Percentiles rank a stretch among this genome's conserved stretches.
Conservation (phyloP, 257 asterid genomes). For the Scutellaria minor region DNA sequence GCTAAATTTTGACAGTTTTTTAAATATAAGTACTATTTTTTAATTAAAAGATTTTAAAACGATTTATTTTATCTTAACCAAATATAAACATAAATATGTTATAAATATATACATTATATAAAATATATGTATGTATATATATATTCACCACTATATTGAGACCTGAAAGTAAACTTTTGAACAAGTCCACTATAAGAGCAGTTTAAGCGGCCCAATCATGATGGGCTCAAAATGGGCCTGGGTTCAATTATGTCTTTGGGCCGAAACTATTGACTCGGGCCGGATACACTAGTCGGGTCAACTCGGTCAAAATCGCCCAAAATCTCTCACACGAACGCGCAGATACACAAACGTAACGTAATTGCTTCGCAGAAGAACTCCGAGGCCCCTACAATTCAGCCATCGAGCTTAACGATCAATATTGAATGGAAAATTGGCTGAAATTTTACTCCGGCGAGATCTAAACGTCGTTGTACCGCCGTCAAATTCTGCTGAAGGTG, state of each 20-base stretch:
- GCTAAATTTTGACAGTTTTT: too few relatives aligned
- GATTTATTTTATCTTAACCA: not conserved
- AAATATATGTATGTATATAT: too few relatives aligned
- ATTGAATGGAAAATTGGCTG: conserved; percentile 22
- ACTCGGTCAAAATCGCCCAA: conserved; percentile 35
- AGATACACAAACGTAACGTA: not conserved
- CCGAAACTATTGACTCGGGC: not conserved
- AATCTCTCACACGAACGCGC: conserved; percentile 21
- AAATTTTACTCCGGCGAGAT: conserved; percentile 11
- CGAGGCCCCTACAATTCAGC: conserved; percentile 25
- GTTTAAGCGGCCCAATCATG: not conserved
- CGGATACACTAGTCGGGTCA: not conserved
- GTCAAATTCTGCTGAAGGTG: conserved; percentile 26
- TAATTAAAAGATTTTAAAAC: too few relatives aligned
- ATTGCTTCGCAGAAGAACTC: conserved; percentile 28
- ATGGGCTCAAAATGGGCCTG: not conserved
- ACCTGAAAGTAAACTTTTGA: not conserved
- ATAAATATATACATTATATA: too few relatives aligned
- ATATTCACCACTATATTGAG: not conserved
- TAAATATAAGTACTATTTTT: too few relatives aligned
- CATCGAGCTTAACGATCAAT: conserved; percentile 35
- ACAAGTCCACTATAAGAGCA: not conserved
- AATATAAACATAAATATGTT: too few relatives aligned
- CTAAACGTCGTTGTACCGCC: conserved; percentile 4
- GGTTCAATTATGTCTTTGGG: not conserved